Evolutionary conservation across 257 asterid genomes (phyloP).

Genomic region (Nicotiana noctiflora): DNA sequence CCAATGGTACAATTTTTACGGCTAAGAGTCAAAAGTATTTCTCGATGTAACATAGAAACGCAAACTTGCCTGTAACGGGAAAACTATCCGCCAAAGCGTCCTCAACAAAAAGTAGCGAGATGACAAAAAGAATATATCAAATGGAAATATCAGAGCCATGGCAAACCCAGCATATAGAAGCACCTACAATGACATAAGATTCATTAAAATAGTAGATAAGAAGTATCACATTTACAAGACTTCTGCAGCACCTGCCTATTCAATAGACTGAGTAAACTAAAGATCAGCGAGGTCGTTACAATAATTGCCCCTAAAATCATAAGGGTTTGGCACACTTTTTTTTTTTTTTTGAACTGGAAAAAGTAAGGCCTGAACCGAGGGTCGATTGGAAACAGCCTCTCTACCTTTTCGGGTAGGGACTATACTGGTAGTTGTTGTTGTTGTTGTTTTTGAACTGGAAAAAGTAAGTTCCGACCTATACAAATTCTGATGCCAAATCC

Average conservation of each 20-base stretch:
- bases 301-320: not conserved
- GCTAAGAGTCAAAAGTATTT: not conserved
- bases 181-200: constrained; percentile 54
- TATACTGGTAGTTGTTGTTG: too few relatives aligned
- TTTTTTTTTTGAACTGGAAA: not conserved
- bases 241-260: not conserved
- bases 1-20: not conserved
- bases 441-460: not conserved
- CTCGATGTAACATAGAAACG: constrained; percentile 7
- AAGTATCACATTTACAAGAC: constrained; percentile 1
- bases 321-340: not conserved
- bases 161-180: constrained; percentile 75
- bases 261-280: not conserved
- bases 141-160: constrained; percentile 85
- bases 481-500: not conserved
- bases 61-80: constrained; percentile 88
- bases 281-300: not conserved
- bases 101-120: constrained; percentile 88
- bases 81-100: constrained; percentile 78
- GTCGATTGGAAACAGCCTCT: too few relatives aligned
- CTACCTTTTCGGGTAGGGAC: too few relatives aligned
- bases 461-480: not conserved
- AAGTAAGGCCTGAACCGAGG: too few relatives aligned
- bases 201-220: not conserved
- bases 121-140: constrained; percentile 82